Base-by-base conservation (phyloP, 148 eudicot species). In the Linanthus parryae region DNA sequence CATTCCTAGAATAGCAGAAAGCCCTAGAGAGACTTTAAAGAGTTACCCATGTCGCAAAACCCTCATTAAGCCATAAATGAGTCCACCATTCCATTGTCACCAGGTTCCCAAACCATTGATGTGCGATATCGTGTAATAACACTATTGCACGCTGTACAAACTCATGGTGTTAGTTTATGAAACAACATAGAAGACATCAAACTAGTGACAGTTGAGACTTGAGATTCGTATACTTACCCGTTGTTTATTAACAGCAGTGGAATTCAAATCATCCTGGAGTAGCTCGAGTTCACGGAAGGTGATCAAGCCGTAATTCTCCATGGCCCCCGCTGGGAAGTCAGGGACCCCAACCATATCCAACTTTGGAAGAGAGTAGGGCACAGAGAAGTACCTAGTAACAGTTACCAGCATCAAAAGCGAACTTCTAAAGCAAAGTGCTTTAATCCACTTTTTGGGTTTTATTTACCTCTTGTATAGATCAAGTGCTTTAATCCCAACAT, bases 11-110 rank as follows among this genome's bases (percentile, higher is more conserved):
- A 10, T 22, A 20, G 37, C 22, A 47, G 7, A 52, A 38, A 25
- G 16, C 3, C 0, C 6, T 38, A 11, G 22, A 14, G 22, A 30
- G n/a, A n/a, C n/a, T n/a, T n/a, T n/a, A n/a, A n/a, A n/a, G 16
- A 28, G 51, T 16, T 57, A 69, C 74, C 74, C 65, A 69, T 39
- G 74, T 69, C n/a, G 74, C 74, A 64, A 69, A 69, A 12, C 69
- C 74, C 41, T 63, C 74, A 34, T 64, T 69, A 19, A 69, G 65
- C 74, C 74, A 69, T 34, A 69, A 46, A 58, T 69, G 65, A 34
- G 74, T 69, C 74, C 74, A 69, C 74, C 74, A 69, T 47, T 69
- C 69, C 69, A 69, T 64, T 19, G 74, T 69, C 17, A 64, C 74
- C 40, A 70, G 59, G 59, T 70, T 70, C 57, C 75, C 70, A 34